Percentiles rank a stretch among this genome's conserved stretches.
These are phyloP conservation scores for Suillus brevipes DNA, from an alignment of 768 basidiomycete species.

Conservation along the genomic window DNA sequence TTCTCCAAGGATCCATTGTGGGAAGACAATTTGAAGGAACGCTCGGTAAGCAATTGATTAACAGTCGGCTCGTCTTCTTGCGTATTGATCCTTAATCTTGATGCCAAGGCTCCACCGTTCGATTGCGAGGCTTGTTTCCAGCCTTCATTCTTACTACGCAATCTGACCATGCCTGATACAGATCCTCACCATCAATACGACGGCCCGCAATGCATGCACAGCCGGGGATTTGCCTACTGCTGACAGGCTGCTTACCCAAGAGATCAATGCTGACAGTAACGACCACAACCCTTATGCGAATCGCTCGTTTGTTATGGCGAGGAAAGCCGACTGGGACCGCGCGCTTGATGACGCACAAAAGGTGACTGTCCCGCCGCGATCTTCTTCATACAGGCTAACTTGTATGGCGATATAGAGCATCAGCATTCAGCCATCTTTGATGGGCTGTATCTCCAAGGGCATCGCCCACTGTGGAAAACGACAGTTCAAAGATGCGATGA, in stretches of 20 bases:
- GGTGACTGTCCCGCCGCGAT: background rate
- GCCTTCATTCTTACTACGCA: background rate
- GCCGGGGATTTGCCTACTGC: background rate
- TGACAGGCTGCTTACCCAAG: background rate
- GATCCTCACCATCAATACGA: background rate
- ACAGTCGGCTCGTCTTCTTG: background rate
- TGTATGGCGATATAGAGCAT: background rate
- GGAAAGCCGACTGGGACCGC: background rate
- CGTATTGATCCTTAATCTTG: background rate
- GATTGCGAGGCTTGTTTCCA: background rate
- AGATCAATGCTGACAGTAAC: background rate
- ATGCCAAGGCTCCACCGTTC: background rate
- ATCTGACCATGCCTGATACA: background rate
- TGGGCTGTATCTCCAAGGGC: constrained; percentile 1
- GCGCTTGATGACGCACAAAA: background rate
- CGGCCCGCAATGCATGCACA: background rate
- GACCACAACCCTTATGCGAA: background rate
- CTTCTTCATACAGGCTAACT: background rate
- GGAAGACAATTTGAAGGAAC: background rate
- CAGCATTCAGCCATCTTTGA: background rate
- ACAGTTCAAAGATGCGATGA: background rate
- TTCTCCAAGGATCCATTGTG: background rate
- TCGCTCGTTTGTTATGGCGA: background rate
- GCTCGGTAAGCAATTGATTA: background rate
- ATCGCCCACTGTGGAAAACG: background rate